Evolutionary conservation across 305 asterid species (phyloP).

Genomic region (Fraxinus nigra): DNA sequence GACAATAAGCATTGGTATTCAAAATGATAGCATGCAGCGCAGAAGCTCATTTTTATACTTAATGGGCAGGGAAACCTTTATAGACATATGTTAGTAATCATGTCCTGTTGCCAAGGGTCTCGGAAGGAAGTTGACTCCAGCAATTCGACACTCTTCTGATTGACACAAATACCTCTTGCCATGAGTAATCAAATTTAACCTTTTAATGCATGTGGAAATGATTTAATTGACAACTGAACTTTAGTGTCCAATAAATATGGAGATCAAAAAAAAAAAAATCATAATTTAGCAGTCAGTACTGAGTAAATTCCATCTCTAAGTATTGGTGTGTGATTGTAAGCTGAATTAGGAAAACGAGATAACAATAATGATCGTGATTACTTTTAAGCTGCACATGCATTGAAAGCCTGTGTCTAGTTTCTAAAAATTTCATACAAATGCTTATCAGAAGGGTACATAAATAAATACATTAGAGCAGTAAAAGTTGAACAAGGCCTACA

Average conservation of each 20-base stretch:
- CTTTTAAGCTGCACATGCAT: background rate
- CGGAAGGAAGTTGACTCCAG: background rate
- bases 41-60: background rate
- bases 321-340: background rate
- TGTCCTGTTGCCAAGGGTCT: background rate
- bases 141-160: background rate
- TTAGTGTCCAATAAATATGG: conserved; percentile 1
- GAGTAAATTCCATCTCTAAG: background rate
- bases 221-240: background rate
- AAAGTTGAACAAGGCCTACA: conserved; percentile 45
- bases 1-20: background rate
- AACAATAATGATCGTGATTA: background rate
- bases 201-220: background rate
- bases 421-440: background rate
- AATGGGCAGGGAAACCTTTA: conserved; percentile 11
- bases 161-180: background rate
- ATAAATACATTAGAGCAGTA: background rate
- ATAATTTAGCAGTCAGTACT: background rate
- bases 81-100: background rate
- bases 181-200: background rate
- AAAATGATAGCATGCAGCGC: conserved; percentile 5
- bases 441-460: background rate
- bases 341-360: background rate
- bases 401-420: background rate
- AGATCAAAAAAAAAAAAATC: background rate